phyloP scores from a whole-genome alignment of 257 asterid species.

The Salvia rosmarinus region DNA sequence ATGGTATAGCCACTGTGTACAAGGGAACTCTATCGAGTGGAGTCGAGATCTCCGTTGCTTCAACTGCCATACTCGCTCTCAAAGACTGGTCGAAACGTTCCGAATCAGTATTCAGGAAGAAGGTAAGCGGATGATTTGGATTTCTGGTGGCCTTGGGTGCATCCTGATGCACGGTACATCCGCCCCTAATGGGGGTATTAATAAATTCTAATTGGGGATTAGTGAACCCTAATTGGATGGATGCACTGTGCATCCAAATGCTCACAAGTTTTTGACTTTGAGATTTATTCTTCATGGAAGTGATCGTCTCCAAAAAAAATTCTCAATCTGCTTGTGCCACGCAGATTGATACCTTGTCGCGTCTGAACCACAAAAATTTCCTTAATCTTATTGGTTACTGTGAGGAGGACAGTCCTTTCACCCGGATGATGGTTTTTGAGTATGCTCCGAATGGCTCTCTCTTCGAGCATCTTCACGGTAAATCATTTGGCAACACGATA shows the following conservation, averaged over 20 bases:
- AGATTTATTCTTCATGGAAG: background rate
- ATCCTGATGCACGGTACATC: no score
- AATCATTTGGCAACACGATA: conserved; percentile 7
- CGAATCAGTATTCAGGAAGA: conserved; percentile 67
- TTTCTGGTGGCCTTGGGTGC: no score
- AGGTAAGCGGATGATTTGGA: conserved; percentile 49
- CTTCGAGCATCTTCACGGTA: conserved; percentile 91
- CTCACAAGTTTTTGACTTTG: no score
- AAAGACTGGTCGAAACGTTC: conserved; percentile 80
- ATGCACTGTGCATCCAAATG: no score
- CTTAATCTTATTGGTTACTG: conserved; percentile 89
- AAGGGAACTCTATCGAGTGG: conserved; percentile 96
- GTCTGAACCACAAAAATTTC: conserved; percentile 94
- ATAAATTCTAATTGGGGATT: no score
- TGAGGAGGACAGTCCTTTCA: conserved; percentile 84
- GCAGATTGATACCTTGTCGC: conserved; percentile 76
- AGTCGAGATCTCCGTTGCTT: conserved; percentile 83
- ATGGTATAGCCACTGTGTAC: conserved; percentile 62
- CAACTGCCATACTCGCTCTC: conserved; percentile 61
- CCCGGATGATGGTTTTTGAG: conserved; percentile 96
- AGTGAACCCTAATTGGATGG: no score
- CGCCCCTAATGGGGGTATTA: no score
- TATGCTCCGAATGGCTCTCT: conserved; percentile 90
- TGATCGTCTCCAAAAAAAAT: background rate
- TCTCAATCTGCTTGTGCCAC: conserved; percentile 3